Percentiles rank a stretch among this genome's conserved stretches.
phyloP scores from a whole-genome alignment of 495 filamentous ascomycete genomes.

The Tuber melanosporum region DNA sequence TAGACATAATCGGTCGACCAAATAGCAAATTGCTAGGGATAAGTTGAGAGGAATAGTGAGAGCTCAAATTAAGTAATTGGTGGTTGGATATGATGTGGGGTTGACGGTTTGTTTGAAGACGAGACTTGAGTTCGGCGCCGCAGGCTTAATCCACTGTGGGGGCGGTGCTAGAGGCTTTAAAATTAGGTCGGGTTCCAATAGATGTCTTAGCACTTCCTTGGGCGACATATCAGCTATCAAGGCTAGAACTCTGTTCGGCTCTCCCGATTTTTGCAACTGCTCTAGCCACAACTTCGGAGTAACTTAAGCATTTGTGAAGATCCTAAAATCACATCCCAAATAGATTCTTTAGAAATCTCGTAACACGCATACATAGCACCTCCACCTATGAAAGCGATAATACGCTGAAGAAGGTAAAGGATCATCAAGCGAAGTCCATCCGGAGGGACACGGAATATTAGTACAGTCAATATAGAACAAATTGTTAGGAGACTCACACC shows the following conservation, averaged over 20 bases:
- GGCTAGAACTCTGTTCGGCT: conserved; percentile 64
- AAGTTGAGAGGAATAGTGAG: no score
- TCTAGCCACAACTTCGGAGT: conserved; percentile 70
- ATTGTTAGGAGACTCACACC: conserved; percentile 18
- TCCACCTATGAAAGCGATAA: conserved; percentile 93
- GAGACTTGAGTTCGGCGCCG: background rate
- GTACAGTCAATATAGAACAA: conserved; percentile 43
- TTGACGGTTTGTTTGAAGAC: no score
- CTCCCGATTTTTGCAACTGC: conserved; percentile 71
- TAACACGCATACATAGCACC: conserved; percentile 93
- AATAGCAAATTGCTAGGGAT: no score
- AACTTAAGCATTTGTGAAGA: conserved; percentile 72
- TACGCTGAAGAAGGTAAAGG: conserved; percentile 80
- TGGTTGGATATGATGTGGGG: no score
- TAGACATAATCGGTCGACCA: no score
- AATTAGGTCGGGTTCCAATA: conserved; percentile 59
- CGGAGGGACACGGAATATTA: conserved; percentile 45
- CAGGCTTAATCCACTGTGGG: conserved; percentile 21
- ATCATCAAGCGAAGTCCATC: conserved; percentile 80
- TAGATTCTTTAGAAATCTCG: conserved; percentile 63
- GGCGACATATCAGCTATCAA: conserved; percentile 75
- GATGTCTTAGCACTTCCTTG: conserved; percentile 72
- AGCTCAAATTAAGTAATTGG: no score
- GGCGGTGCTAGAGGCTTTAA: conserved; percentile 24
- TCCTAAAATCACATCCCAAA: conserved; percentile 73